Evolutionary conservation across 768 basidiomycete genomes (phyloP).

Genomic region (Mycena albidolilacea): DNA sequence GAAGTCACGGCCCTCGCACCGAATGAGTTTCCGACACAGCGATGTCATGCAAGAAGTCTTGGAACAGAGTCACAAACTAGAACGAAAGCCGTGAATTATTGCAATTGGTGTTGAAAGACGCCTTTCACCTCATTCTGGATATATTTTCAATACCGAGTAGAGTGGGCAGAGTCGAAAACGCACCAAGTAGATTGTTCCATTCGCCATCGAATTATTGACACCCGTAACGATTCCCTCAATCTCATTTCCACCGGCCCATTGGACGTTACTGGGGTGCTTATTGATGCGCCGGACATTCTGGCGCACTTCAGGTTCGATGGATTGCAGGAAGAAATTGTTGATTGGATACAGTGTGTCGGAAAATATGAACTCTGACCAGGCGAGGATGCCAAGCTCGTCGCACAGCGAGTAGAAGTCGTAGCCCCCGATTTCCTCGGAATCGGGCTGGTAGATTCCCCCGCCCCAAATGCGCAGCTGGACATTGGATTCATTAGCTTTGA

Average conservation of each 20-base stretch:
- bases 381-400: conserved; percentile 73
- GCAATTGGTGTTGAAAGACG: too few species aligned
- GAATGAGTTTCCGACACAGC: conserved; percentile 66
- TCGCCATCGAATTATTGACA: conserved; percentile 52
- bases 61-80: conserved; percentile 67
- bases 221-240: conserved; percentile 67
- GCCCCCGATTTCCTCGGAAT: conserved; percentile 59
- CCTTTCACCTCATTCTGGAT: conserved; percentile 32
- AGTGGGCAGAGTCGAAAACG: conserved; percentile 43
- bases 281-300: conserved; percentile 72
- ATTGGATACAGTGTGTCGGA: conserved; percentile 70
- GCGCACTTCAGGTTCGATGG: conserved; percentile 68
- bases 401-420: conserved; percentile 72
- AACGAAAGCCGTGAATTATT: background rate
- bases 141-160: background rate
- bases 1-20: conserved; percentile 41
- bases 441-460: conserved; percentile 67
- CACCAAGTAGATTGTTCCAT: conserved; percentile 62
- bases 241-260: conserved; percentile 77
- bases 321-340: conserved; percentile 66
- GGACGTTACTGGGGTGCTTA: conserved; percentile 68
- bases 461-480: conserved; percentile 71
- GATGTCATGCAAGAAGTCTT: conserved; percentile 65
- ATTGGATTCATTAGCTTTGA: too few species aligned
- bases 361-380: conserved; percentile 75